Evolutionary conservation across 768 basidiomycete genomes (phyloP).

Genomic region (Tephrocybe sp.): DNA sequence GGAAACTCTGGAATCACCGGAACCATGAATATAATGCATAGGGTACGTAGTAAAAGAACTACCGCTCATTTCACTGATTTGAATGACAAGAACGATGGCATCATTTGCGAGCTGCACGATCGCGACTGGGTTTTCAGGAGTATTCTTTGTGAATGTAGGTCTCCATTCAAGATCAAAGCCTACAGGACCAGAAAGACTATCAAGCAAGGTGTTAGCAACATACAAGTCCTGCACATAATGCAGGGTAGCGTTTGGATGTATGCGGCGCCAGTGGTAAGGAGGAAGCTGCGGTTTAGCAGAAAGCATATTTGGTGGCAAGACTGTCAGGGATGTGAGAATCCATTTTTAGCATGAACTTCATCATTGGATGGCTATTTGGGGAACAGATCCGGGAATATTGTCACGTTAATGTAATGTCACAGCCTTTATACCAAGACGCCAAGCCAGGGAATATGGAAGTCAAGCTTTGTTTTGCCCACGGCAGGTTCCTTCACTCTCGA

Average conservation of each 20-base stretch:
- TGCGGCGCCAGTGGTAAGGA: slow-evolving; percentile 35
- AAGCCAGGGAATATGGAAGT: background rate
- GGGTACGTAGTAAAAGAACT: slow-evolving; percentile 9
- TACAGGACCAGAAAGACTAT: slow-evolving; percentile 31
- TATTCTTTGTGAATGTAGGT: slow-evolving; percentile 54
- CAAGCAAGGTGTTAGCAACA: slow-evolving; percentile 30
- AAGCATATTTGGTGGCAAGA: background rate
- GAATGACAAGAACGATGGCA: slow-evolving; percentile 57
- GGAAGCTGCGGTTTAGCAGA: slow-evolving; percentile 3
- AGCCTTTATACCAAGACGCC: slow-evolving; percentile 14
- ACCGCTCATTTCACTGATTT: slow-evolving; percentile 60
- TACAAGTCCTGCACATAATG: slow-evolving; percentile 33
- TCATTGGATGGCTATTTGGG: slow-evolving; percentile 34
- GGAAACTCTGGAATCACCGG: slow-evolving; percentile 45
- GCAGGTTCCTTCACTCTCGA: background rate
- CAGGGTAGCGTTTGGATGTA: slow-evolving; percentile 26
- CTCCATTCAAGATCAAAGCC: slow-evolving; percentile 86
- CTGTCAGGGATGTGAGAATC: slow-evolving; percentile 17
- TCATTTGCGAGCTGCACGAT: slow-evolving; percentile 68
- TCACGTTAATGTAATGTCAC: slow-evolving; percentile 25
- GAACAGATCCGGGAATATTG: slow-evolving; percentile 20
- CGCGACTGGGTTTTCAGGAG: slow-evolving; percentile 62
- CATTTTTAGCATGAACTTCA: slow-evolving; percentile 21
- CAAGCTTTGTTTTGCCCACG: background rate
- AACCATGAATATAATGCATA: background rate